Evolutionary conservation across 352 stramenopile genomes (phyloP), one percentile per base, ranked within the genome.

Genomic region (Phytophthora pseudosyringae): DNA sequence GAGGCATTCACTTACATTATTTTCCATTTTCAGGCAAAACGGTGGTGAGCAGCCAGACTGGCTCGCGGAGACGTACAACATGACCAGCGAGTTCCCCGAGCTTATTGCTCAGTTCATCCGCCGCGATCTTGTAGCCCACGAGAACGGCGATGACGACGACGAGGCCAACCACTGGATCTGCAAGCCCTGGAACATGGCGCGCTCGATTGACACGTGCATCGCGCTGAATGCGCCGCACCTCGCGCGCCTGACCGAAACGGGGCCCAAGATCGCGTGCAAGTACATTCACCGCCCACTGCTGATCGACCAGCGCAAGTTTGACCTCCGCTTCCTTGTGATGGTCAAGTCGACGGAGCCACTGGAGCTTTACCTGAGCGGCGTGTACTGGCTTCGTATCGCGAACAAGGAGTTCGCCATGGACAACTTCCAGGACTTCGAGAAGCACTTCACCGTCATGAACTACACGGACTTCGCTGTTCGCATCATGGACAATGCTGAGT

Each of bases 371-470:
- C 31, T 86, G 58, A 86, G 77, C 36, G 75, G 70, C 26, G 75
- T 86, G 10, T 86, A 71, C 29, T 86, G 75, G 72, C 49, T 83
- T 52, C 77, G 77, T 55, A 80, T 86, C 36, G 73, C 78, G 40
- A 87, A 87, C 70, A 77, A 80, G 29, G 73, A 80, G 39, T 87
- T 87, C 64, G 51, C 65, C 6, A 85, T 87, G 78, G 75, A 87
- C 68, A 44, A 71, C 39, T 85, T 87, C 56, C 62, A 86, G 40
- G 73, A 86, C 48, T 80, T 86, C 46, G 50, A 88, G 46, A 85
- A 78, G 47, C 79, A 88, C 56, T 88, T 86, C 38, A 88, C 79
- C 18, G 76, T 86, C 39, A 88, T 88, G 78, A 88, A 88, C 46
- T 88, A 88, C 70, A 65, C 77, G 12, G 57, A 77, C 49, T 80